Evolutionary conservation across 139 green algal species (phyloP).

Genomic region (Zygnema circumcarinatum): DNA sequence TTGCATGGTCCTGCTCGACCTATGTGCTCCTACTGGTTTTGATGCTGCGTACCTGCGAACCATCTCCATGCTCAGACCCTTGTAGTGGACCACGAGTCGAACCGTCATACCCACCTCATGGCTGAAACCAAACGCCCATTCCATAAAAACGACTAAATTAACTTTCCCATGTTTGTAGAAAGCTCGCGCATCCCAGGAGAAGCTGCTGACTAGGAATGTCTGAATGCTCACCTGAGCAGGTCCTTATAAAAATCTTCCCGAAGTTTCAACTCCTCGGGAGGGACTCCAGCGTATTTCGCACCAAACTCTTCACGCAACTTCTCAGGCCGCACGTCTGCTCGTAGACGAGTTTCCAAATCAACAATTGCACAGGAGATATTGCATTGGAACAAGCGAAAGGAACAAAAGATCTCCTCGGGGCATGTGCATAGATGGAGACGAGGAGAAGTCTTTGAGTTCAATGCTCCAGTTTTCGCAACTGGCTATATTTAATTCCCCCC

Average conservation of each 20-base stretch:
- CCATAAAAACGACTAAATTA: too few species aligned
- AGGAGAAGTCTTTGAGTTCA: too few species aligned
- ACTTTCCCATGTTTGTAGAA: too few species aligned
- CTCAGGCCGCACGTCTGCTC: conserved; percentile 32
- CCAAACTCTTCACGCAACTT: neutral
- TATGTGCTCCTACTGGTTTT: neutral
- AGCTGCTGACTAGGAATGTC: too few species aligned
- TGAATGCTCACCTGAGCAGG: conserved; percentile 53
- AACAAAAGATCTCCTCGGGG: too few species aligned
- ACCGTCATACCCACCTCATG: conserved; percentile 39
- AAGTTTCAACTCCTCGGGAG: conserved; percentile 43
- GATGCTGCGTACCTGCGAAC: conserved; percentile 22
- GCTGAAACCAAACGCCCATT: conserved; percentile 31
- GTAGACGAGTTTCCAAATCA: neutral
- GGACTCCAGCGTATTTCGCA: conserved; percentile 39
- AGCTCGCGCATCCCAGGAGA: too few species aligned
- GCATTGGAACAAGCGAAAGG: neutral
- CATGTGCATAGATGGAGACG: too few species aligned
- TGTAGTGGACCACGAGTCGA: conserved; percentile 49
- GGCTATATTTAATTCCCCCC: too few species aligned
- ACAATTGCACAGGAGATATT: neutral
- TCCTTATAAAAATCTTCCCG: conserved; percentile 50
- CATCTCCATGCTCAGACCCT: conserved; percentile 45
- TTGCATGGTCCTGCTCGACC: too few species aligned
- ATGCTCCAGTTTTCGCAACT: too few species aligned